These are phyloP conservation scores for Colletotrichum noveboracense DNA, from an alignment of 2,329 filamentous ascomycete species.

Conservation along the genomic window DNA sequence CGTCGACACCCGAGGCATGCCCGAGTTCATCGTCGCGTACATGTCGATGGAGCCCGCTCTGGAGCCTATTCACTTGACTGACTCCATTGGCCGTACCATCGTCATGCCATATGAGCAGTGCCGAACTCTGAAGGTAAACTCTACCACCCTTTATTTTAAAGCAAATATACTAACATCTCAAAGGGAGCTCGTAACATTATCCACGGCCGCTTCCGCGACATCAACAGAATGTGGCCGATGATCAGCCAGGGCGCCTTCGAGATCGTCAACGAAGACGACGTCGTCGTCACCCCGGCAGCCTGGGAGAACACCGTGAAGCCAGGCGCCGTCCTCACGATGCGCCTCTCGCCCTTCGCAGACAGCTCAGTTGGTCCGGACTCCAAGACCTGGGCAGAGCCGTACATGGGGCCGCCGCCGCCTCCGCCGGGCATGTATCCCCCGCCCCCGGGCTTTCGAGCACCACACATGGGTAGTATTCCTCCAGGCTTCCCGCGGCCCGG, in stretches of 20 bases:
- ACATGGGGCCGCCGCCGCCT: not conserved
- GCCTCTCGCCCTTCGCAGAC: conserved; percentile 9
- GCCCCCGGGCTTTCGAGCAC: not conserved
- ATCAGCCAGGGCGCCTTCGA: conserved; percentile 6
- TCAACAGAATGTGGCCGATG: not conserved
- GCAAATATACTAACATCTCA: not conserved
- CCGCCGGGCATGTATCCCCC: not conserved
- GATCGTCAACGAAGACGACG: not conserved
- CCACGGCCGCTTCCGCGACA: conserved; percentile 1
- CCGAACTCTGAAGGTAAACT: conserved; percentile 3
- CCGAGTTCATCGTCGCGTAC: not conserved
- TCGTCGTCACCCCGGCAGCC: not conserved
- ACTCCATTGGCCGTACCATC: conserved; percentile 1
- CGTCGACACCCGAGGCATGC: not conserved
- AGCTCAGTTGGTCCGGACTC: not conserved
- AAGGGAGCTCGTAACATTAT: conserved; percentile 1
- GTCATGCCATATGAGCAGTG: conserved; percentile 1
- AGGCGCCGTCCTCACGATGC: not conserved
- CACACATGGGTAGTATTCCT: not conserved
- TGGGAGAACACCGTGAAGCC: conserved; percentile 12
- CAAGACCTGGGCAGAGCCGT: not conserved
- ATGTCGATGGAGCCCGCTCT: conserved; percentile 7
- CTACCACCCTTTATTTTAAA: rapidly evolving
- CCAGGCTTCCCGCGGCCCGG: not conserved
- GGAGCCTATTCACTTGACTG: conserved; percentile 3